A percentile compares a stretch with the other conserved stretches of the same genome.
Conservation (phyloP, 164 flowering plant species). For the Nymphaea thermarum region DNA sequence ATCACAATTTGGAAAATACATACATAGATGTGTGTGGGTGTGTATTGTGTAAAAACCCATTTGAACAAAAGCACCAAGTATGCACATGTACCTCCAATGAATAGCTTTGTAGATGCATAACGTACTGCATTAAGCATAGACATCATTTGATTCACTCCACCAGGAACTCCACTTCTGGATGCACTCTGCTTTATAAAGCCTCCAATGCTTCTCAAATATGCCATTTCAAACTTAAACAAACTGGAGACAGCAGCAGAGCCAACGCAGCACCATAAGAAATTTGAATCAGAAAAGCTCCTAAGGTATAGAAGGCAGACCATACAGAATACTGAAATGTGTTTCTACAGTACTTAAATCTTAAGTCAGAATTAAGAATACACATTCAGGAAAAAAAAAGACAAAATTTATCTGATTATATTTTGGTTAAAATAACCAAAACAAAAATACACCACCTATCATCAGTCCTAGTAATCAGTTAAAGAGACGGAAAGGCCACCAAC, state of each 20-base stretch:
- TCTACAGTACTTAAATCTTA: too few species aligned
- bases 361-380: too few species aligned
- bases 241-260: neutral
- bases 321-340: too few species aligned
- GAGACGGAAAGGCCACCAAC: too few species aligned
- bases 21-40: neutral
- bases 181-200: constrained; percentile 35
- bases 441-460: too few species aligned
- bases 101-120: constrained; percentile 58
- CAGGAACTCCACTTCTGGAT: constrained; percentile 19
- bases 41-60: neutral
- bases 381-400: too few species aligned
- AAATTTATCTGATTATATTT: too few species aligned
- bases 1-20: neutral
- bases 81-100: constrained; percentile 50
- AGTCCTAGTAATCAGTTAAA: too few species aligned
- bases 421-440: too few species aligned
- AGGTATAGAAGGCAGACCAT: too few species aligned
- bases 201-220: constrained; percentile 42
- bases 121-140: constrained; percentile 35
- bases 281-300: too few species aligned
- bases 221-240: constrained; percentile 24
- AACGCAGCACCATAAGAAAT: too few species aligned
- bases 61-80: neutral
- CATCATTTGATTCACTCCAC: constrained; percentile 14